phyloP scores from a whole-genome alignment of 768 basidiomycete species.

The Amanita phalloides region DNA sequence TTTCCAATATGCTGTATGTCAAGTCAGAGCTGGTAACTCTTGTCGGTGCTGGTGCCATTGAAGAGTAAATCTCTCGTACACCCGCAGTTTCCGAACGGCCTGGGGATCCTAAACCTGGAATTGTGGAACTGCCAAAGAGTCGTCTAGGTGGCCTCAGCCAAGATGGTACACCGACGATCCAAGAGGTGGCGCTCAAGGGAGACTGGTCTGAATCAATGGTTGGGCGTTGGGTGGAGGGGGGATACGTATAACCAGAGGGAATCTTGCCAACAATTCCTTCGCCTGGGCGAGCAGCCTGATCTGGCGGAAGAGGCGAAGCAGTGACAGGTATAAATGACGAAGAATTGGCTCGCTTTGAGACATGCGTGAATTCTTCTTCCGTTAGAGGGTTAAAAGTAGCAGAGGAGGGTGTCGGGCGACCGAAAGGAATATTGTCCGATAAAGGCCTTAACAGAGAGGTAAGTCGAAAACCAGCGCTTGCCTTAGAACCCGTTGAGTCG shows the following conservation, averaged over 20 bases:
- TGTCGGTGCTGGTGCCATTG: slow-evolving; percentile 22
- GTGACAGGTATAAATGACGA: slow-evolving; percentile 52
- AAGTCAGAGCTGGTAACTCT: slow-evolving; percentile 40
- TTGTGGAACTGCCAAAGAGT: slow-evolving; percentile 21
- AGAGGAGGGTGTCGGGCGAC: slow-evolving; percentile 13
- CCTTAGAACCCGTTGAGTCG: slow-evolving; percentile 19
- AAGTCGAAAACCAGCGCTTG: slow-evolving; percentile 46
- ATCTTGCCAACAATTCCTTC: slow-evolving; percentile 12
- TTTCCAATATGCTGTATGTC: slow-evolving; percentile 77
- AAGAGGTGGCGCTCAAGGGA: slow-evolving; percentile 34
- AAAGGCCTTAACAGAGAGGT: slow-evolving; percentile 60
- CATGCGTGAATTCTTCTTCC: slow-evolving; percentile 50
- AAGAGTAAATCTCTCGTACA: slow-evolving; percentile 55
- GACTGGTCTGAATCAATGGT: slow-evolving; percentile 34
- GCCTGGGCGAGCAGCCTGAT: slow-evolving; percentile 1
- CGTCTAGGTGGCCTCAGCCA: slow-evolving; percentile 52
- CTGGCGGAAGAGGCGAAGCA: slow-evolving; percentile 24
- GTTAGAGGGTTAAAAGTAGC: slow-evolving; percentile 20
- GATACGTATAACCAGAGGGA: slow-evolving; percentile 61
- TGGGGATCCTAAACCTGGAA: slow-evolving; percentile 16
- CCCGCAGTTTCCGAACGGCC: slow-evolving; percentile 19
- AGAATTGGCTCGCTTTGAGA: slow-evolving; percentile 43
- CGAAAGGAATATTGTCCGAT: slow-evolving; percentile 34
- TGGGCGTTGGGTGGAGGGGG: slow-evolving; percentile 53
- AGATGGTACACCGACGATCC: slow-evolving; percentile 61